Evolutionary conservation across 805 yeast species (phyloP), one percentile per base, ranked within the genome.

Genomic region (Allodekkera sacchari): DNA sequence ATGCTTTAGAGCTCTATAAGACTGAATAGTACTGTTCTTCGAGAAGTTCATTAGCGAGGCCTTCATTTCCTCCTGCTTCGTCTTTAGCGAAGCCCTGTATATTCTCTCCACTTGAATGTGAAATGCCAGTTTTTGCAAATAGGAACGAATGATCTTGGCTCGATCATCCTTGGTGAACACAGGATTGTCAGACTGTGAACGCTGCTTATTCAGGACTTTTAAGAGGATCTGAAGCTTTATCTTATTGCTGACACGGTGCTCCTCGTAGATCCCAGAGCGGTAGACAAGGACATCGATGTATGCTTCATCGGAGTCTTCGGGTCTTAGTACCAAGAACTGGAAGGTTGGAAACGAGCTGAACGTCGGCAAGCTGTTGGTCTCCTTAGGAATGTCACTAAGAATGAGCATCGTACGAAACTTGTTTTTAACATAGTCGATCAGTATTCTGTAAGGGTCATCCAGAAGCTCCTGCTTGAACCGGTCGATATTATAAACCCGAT

Each of bases 21-120:
- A 23, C 20, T 36, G 38, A n/a, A 39, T 36, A 4, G 38, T 28
- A 10, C 28, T 31, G 21, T 33, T 38, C 9, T 11, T 31, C 12
- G 41, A 25, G 28, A 18, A 32, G 16, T 30, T 33, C 14, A 25
- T 22, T 12, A 28, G 7, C 11, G 29, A 14, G 19, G 36, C 25
- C 22, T 27, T 35, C 11, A 23, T 16, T 6, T 41, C 40, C 15
- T 31, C 28, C 32, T 39, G 34, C 18, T 43, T 35, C 9, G 32
- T 4, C 36, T 48, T 52, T 2, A 65, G 34, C 16, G 63, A 50
- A 3, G 75, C 77, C 43, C 67, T 69, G 50, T 68, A 77, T 8
- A 80, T 68, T 30, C 88, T 55, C 8, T 71, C 72, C n/a, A 77
- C 71, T 52, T 80, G 88, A 11, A 78, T 72, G 34, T 70, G 64